Evolutionary conservation across 2,329 filamentous ascomycete genomes (phyloP).

Genomic region (Microascus cirrosus): DNA sequence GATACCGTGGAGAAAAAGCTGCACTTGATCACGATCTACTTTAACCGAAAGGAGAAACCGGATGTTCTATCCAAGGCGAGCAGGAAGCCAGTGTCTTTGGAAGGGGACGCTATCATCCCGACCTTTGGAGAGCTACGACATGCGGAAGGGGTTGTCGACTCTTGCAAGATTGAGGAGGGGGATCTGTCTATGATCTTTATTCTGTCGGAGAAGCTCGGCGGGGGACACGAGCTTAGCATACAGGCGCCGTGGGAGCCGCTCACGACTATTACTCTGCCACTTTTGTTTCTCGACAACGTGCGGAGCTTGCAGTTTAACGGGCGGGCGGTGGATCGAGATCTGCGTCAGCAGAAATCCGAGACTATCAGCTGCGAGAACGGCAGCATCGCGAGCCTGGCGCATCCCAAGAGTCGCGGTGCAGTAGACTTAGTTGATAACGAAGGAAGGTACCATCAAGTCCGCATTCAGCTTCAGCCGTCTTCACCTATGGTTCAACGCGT

Average conservation of each 20-base stretch:
- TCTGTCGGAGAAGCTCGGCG: constrained; percentile 53
- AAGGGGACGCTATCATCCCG: not conserved
- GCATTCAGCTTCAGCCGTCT: constrained; percentile 54
- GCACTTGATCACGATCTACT: constrained; percentile 52
- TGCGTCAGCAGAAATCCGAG: constrained; percentile 29
- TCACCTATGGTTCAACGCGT: constrained; percentile 50
- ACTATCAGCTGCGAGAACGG: constrained; percentile 34
- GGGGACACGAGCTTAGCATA: constrained; percentile 55
- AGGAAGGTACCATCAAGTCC: constrained; percentile 52
- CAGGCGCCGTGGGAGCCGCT: constrained; percentile 67
- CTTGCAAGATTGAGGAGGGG: constrained; percentile 59
- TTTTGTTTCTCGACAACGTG: constrained; percentile 47
- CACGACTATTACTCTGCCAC: constrained; percentile 53
- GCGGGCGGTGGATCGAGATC: constrained; percentile 40
- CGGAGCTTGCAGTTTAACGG: constrained; percentile 46
- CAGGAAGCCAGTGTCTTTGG: constrained; percentile 11
- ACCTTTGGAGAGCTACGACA: constrained; percentile 36
- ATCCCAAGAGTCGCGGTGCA: constrained; percentile 46
- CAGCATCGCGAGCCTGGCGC: constrained; percentile 41
- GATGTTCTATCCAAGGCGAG: constrained; percentile 13
- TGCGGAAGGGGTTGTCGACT: constrained; percentile 59
- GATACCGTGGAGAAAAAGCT: constrained; percentile 57
- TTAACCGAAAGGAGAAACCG: constrained; percentile 29
- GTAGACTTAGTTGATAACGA: constrained; percentile 57
- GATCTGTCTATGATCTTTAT: constrained; percentile 58